Percentiles rank a stretch among this genome's conserved stretches.
phyloP scores from a whole-genome alignment of 768 basidiomycete genomes.

The Lactarius sp. region DNA sequence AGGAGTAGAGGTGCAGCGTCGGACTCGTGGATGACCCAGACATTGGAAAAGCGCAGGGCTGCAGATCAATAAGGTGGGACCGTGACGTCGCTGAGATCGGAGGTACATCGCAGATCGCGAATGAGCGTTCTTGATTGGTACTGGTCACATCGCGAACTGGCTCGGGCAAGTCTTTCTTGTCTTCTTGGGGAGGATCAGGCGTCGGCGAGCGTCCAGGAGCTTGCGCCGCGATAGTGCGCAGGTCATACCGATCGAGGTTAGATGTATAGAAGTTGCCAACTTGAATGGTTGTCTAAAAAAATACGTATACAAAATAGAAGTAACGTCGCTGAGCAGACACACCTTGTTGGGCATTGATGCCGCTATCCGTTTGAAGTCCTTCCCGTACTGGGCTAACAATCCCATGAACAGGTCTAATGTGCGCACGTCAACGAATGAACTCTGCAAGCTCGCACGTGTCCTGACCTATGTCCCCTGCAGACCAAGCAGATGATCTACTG shows the following conservation, averaged over 20 bases:
- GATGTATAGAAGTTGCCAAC: constrained; percentile 49
- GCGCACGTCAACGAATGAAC: constrained; percentile 21
- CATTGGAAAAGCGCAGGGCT: constrained; percentile 8
- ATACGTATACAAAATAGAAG: background rate
- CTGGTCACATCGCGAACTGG: background rate
- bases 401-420: constrained; percentile 45
- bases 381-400: constrained; percentile 57
- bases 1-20: constrained; percentile 18
- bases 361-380: constrained; percentile 66
- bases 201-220: constrained; percentile 29
- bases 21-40: constrained; percentile 10
- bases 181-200: constrained; percentile 28
- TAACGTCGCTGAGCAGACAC: constrained; percentile 16
- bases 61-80: constrained; percentile 18
- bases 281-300: constrained; percentile 48
- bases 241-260: constrained; percentile 39
- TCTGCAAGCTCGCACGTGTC: constrained; percentile 7
- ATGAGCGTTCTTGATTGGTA: constrained; percentile 8
- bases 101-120: constrained; percentile 11
- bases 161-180: constrained; percentile 26
- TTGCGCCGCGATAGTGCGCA: constrained; percentile 29
- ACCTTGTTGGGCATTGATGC: constrained; percentile 62
- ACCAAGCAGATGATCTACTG: constrained; percentile 41
- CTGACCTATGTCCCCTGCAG: constrained; percentile 62
- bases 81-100: constrained; percentile 23